phyloP scores from a whole-genome alignment of 2,329 filamentous ascomycete species.

The Alternaria infectoria region DNA sequence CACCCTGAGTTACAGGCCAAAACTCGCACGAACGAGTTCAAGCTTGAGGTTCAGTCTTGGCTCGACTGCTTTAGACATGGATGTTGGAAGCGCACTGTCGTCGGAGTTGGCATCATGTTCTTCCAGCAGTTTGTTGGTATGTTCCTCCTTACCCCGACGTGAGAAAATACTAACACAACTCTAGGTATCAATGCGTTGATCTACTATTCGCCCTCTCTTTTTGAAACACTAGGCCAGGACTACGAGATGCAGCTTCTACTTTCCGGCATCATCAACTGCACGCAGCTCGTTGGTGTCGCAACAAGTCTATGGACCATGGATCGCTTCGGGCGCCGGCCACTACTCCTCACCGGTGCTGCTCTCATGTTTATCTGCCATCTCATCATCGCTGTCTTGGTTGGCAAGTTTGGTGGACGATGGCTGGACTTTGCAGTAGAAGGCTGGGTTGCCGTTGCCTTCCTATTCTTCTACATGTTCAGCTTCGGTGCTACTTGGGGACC shows the following conservation, averaged over 20 bases:
- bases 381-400: constrained; percentile 62
- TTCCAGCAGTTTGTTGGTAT: constrained; percentile 53
- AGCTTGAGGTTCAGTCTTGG: constrained; percentile 56
- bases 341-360: constrained; percentile 52
- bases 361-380: constrained; percentile 60
- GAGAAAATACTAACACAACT: neutral
- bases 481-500: constrained; percentile 67
- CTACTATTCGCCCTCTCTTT: constrained; percentile 68
- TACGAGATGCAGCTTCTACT: constrained; percentile 64
- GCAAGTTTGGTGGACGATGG: constrained; percentile 60
- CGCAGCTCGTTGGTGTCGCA: constrained; percentile 51
- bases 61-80: constrained; percentile 56
- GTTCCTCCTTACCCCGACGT: neutral
- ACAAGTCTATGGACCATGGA: constrained; percentile 55
- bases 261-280: constrained; percentile 67
- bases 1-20: constrained; percentile 44
- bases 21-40: constrained; percentile 44
- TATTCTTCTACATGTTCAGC: constrained; percentile 68
- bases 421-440: constrained; percentile 58
- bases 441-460: constrained; percentile 63
- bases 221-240: constrained; percentile 64
- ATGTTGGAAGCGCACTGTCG: constrained; percentile 52
- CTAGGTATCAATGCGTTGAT: constrained; percentile 52
- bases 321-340: constrained; percentile 48
- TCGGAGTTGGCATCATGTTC: constrained; percentile 52